A percentile compares a stretch with the other conserved stretches of the same genome.
These are phyloP conservation scores for Selaginella tamariscina DNA, from an alignment of 75 land plant genomes.

Conservation along the genomic window DNA sequence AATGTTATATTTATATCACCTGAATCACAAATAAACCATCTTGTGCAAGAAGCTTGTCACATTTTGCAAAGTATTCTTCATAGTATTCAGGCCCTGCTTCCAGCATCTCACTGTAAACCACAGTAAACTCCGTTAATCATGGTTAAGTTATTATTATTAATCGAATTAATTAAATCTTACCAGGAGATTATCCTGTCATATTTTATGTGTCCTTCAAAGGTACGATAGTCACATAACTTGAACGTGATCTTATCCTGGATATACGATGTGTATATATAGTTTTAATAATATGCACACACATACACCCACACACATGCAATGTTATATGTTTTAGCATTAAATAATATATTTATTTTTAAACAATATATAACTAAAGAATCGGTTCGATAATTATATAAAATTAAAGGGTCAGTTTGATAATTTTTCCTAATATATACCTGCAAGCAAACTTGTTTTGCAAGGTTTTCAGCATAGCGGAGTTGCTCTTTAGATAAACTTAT, in stretches of 20 bases:
- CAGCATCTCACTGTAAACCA: constrained; percentile 59
- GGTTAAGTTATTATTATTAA: too few relatives aligned
- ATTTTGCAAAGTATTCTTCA: constrained; percentile 58
- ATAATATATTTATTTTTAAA: too few relatives aligned
- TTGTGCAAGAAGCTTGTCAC: constrained; percentile 60
- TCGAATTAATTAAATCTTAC: constrained; percentile 38
- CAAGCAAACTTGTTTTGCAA: constrained; percentile 36
- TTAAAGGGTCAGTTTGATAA: background rate
- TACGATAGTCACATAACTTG: constrained; percentile 68
- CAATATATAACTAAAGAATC: too few relatives aligned
- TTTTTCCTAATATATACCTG: background rate
- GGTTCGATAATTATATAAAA: too few relatives aligned
- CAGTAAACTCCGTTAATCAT: background rate
- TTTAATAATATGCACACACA: too few relatives aligned
- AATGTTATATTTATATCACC: constrained; percentile 36
- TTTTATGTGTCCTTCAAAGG: constrained; percentile 38
- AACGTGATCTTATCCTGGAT: constrained; percentile 63
- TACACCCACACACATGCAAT: too few relatives aligned
- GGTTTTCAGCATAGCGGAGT: constrained; percentile 48
- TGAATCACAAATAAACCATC: constrained; percentile 77
- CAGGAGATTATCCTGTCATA: constrained; percentile 85
- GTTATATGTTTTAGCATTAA: too few relatives aligned
- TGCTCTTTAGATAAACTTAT: constrained; percentile 73
- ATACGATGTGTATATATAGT: too few relatives aligned
- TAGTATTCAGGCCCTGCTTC: constrained; percentile 76